A percentile compares a stretch with the other conserved stretches of the same genome.
Evolutionary conservation across 768 basidiomycete genomes (phyloP).

Genomic region (Lentinula raphanica): DNA sequence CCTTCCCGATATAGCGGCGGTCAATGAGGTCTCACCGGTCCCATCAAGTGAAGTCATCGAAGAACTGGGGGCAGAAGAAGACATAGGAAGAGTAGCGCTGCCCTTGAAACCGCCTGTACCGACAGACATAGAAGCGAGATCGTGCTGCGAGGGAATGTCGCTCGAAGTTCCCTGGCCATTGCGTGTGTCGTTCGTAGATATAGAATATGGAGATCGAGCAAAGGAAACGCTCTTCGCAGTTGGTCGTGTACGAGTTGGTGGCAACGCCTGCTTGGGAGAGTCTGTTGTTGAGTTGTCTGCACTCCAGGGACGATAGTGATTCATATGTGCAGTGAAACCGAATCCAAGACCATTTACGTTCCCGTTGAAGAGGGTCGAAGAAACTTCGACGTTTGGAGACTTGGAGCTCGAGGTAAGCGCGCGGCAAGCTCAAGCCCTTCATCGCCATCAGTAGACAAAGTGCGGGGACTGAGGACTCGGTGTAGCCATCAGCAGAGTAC

Average conservation of each 20-base stretch:
- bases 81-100: constrained; percentile 1
- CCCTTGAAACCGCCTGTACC: not conserved
- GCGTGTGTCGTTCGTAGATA: not conserved
- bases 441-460: constrained; percentile 82
- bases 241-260: not conserved
- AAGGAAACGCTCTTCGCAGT: constrained; percentile 12
- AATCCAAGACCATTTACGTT: constrained; percentile 4
- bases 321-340: too few relatives aligned
- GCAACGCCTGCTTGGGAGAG: not conserved
- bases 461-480: constrained; percentile 86
- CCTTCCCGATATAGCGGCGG: not conserved
- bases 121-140: not conserved
- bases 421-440: constrained; percentile 63
- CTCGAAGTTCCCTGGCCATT: not conserved
- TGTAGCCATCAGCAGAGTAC: constrained; percentile 86
- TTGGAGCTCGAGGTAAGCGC: constrained; percentile 91
- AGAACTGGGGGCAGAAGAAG: constrained; percentile 7
- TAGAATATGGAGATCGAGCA: not conserved
- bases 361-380: not conserved
- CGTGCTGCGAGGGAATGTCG: not conserved
- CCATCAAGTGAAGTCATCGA: not conserved
- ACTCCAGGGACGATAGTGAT: constrained; percentile 2
- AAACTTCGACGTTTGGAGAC: constrained; percentile 75
- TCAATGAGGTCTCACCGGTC: not conserved
- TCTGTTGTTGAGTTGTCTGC: not conserved